Evolutionary conservation across 805 yeast genomes (phyloP).

Genomic region (Lachancea sp.): DNA sequence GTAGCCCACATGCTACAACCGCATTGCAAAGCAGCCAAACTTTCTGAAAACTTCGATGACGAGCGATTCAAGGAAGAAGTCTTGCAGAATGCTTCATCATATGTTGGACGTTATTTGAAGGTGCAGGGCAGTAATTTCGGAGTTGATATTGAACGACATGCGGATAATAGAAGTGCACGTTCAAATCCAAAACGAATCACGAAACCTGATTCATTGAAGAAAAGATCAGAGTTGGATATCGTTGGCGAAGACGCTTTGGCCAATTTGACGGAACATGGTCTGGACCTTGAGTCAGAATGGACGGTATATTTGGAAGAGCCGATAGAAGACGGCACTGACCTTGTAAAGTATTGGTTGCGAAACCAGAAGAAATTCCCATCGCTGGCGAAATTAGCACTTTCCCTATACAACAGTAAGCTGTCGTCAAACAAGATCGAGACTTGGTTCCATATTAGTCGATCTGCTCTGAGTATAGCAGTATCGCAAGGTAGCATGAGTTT

Average conservation of each 20-base stretch:
- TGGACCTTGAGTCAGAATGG: conserved; percentile 11
- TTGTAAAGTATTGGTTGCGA: conserved; percentile 13
- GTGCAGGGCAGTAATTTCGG: neutral
- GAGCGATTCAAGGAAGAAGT: neutral
- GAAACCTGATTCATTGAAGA: conserved; percentile 1
- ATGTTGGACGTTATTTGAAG: neutral
- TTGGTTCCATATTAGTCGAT: conserved; percentile 11
- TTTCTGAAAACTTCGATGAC: conserved; percentile 4
- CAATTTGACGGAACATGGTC: conserved; percentile 1
- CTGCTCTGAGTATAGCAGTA: conserved; percentile 9
- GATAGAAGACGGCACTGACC: conserved; percentile 7
- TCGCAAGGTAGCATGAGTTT: conserved; percentile 12
- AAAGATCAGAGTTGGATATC: neutral
- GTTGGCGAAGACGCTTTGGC: neutral
- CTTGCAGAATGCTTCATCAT: neutral
- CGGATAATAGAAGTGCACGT: neutral
- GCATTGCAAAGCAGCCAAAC: conserved; percentile 9
- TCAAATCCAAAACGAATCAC: conserved; percentile 2
- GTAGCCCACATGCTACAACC: conserved; percentile 15
- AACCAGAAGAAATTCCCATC: conserved; percentile 13
- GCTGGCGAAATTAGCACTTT: conserved; percentile 10
- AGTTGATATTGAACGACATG: neutral
- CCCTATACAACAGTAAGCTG: conserved; percentile 12
- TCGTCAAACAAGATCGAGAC: conserved; percentile 12
- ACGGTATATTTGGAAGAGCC: conserved; percentile 13